Percentiles rank a stretch among this genome's conserved stretches.
Conservation (phyloP, 164 flowering plant species). For the Vitis vinifera region ASM3070453v1 NC_081805.1:27236501-27237000, state of each 20-base stretch:
- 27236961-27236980: too few relatives aligned
- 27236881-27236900: background rate
- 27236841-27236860: slow-evolving; percentile 20
- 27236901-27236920: too few relatives aligned
- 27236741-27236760: slow-evolving; percentile 20
- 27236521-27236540: slow-evolving; percentile 26
- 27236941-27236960: too few relatives aligned
- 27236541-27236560: slow-evolving; percentile 14
- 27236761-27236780: slow-evolving; percentile 16
- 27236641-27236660: slow-evolving; percentile 10
- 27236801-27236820: slow-evolving; percentile 9
- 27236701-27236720: slow-evolving; percentile 24
- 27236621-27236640: slow-evolving; percentile 18
- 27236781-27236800: background rate
- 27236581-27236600: slow-evolving; percentile 14
- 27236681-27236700: slow-evolving; percentile 20
- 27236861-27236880: slow-evolving; percentile 25
- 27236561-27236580: slow-evolving; percentile 15
- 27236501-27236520: slow-evolving; percentile 17
- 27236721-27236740: slow-evolving; percentile 15
- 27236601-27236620: slow-evolving; percentile 23
- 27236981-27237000: slow-evolving; percentile 5
- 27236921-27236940: too few relatives aligned
- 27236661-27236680: slow-evolving; percentile 12
- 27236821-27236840: slow-evolving; percentile 25